These are phyloP conservation scores for Ophiorrhiza pumila DNA, from an alignment of 257 asterid genomes.

Conservation along the genomic window DNA sequence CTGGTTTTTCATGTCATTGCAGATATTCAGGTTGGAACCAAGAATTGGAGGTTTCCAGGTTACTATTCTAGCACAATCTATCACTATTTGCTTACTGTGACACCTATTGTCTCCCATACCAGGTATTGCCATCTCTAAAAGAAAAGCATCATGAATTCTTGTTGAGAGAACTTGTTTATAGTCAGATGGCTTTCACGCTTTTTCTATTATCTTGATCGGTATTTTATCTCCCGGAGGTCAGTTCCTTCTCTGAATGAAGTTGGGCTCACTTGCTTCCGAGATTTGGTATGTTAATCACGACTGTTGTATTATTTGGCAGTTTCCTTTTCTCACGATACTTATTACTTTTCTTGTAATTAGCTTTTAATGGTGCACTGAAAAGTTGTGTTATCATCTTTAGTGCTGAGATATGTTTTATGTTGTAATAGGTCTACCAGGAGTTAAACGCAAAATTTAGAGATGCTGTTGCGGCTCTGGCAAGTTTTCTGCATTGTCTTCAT, in stretches of 20 bases:
- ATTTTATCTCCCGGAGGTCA: conserved; percentile 34
- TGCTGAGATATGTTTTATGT: conserved; percentile 3
- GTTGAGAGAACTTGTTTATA: conserved; percentile 56
- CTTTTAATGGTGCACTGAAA: not conserved
- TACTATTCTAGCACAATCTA: not conserved
- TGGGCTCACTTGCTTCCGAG: conserved; percentile 47
- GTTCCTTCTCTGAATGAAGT: conserved; percentile 39
- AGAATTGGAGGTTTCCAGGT: conserved; percentile 30
- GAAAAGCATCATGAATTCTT: conserved; percentile 49
- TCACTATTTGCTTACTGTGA: conserved; percentile 2
- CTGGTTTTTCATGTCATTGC: conserved; percentile 9
- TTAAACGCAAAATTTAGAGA: conserved; percentile 39
- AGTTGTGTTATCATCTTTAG: conserved; percentile 1
- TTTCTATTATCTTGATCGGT: conserved; percentile 55
- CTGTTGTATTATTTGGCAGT: conserved; percentile 2
- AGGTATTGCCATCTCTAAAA: conserved; percentile 48
- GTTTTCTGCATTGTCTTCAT: conserved; percentile 1
- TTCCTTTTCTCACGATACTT: not conserved
- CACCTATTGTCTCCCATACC: conserved; percentile 3
- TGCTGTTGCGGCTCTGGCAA: conserved; percentile 42
- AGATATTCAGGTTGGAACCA: conserved; percentile 79
- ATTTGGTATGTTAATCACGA: conserved; percentile 25
- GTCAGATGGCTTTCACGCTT: conserved; percentile 56
- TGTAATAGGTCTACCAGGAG: conserved; percentile 43
- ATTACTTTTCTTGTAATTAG: not conserved